These are phyloP conservation scores for Euphorbia celastroides DNA, from an alignment of 441 rosid genomes.

Conservation along the genomic window DNA sequence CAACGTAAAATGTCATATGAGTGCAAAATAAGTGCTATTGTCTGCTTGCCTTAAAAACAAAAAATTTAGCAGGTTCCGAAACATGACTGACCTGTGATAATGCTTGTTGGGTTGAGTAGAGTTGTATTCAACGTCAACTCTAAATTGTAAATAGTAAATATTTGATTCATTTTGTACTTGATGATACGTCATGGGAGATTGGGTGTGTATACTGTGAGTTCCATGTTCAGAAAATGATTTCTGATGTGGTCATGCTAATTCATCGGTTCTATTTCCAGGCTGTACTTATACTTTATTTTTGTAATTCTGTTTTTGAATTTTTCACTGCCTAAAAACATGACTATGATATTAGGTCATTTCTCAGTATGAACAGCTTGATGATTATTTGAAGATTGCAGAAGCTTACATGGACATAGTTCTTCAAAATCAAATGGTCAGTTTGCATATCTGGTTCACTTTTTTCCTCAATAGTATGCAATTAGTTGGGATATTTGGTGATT, in stretches of 20 bases:
- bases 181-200: not conserved
- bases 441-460: constrained; percentile 7
- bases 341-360: constrained; percentile 43
- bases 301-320: constrained; percentile 18
- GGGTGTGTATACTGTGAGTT: not conserved
- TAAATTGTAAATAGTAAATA: not conserved
- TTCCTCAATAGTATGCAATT: constrained; percentile 13
- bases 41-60: not conserved
- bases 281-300: not conserved
- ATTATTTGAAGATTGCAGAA: constrained; percentile 72
- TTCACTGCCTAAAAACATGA: constrained; percentile 3
- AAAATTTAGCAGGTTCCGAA: not conserved
- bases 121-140: not conserved
- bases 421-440: constrained; percentile 69
- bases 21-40: not conserved
- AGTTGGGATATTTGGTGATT: constrained; percentile 5
- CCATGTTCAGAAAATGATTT: constrained; percentile 1
- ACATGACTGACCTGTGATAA: not conserved
- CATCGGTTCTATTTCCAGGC: not conserved
- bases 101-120: not conserved
- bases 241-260: not conserved
- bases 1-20: no score
- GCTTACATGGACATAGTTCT: constrained; percentile 74
- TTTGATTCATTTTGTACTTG: not conserved
- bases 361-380: constrained; percentile 52